phyloP scores from a whole-genome alignment of 805 yeast genomes.

The Sungouiozyma intestinalis region DNA sequence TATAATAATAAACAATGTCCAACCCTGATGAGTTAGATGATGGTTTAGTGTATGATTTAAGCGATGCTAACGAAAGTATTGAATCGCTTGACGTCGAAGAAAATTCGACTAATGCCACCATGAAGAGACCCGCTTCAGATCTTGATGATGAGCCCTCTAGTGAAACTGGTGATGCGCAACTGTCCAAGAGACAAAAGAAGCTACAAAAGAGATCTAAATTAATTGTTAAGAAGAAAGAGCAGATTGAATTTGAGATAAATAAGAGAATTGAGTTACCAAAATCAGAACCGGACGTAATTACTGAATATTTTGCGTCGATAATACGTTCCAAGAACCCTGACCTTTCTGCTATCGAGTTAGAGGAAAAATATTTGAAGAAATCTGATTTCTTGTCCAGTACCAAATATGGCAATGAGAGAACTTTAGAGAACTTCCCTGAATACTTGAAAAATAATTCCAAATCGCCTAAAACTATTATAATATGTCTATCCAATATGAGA shows the following conservation, averaged over 20 bases:
- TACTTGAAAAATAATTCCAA: conserved; percentile 45
- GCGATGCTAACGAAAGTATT: conserved; percentile 25
- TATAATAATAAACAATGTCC: conserved; percentile 16
- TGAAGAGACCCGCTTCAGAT: conserved; percentile 12
- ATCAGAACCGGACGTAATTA: conserved; percentile 48
- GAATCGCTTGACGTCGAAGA: conserved; percentile 13
- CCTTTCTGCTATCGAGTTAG: conserved; percentile 63
- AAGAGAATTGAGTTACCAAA: conserved; percentile 46
- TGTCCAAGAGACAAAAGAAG: conserved; percentile 27
- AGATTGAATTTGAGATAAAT: conserved; percentile 53
- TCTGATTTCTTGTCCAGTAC: conserved; percentile 51
- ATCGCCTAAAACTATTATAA: conserved; percentile 35
- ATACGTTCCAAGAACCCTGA: conserved; percentile 53
- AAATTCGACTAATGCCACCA: conserved; percentile 6
- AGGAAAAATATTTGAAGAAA: conserved; percentile 51
- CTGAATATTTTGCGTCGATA: conserved; percentile 55
- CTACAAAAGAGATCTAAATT: conserved; percentile 31
- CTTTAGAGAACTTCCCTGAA: conserved; percentile 41
- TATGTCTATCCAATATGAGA: conserved; percentile 70
- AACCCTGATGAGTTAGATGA: conserved; percentile 70
- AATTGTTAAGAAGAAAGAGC: conserved; percentile 54
- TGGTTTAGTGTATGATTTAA: conserved; percentile 52
- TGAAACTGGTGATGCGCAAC: conserved; percentile 8
- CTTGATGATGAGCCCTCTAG: conserved; percentile 3
- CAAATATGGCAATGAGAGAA: conserved; percentile 43